These are phyloP conservation scores for Aspergillus ochraceoroseus DNA, from an alignment of 2,329 filamentous ascomycete genomes.

Conservation along the genomic window DNA sequence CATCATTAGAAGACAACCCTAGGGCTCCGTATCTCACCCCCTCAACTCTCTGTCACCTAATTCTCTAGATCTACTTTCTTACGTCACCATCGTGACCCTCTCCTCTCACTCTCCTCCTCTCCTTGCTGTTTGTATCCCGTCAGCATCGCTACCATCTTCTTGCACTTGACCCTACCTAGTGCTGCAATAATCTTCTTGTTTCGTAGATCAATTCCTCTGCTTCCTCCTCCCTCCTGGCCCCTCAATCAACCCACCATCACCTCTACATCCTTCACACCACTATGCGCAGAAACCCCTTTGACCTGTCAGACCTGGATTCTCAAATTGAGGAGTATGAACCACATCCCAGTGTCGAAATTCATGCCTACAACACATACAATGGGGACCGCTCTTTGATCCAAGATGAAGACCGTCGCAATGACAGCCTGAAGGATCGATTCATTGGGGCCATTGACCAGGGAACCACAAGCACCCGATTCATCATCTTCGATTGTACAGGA, in stretches of 20 bases:
- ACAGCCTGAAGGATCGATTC: constrained; percentile 48
- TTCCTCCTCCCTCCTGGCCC: background rate
- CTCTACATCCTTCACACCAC: constrained; percentile 9
- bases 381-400: constrained; percentile 36
- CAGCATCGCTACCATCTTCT: constrained; percentile 11
- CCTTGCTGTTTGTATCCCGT: background rate
- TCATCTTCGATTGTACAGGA: constrained; percentile 79
- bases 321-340: constrained; percentile 17
- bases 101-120: constrained; percentile 15
- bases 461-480: constrained; percentile 81
- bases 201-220: constrained; percentile 12
- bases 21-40: too few relatives aligned
- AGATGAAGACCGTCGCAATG: constrained; percentile 29
- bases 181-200: constrained; percentile 8
- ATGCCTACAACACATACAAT: constrained; percentile 30
- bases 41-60: too few relatives aligned
- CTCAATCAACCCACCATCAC: background rate
- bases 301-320: constrained; percentile 27
- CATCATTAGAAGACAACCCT: too few relatives aligned
- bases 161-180: too few relatives aligned
- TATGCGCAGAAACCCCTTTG: constrained; percentile 30
- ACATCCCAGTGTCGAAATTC: constrained; percentile 22
- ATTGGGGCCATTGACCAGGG: constrained; percentile 88
- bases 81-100: background rate
- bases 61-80: too few relatives aligned